Evolutionary conservation across 148 eudicot species (phyloP), one percentile per base, ranked within the genome.

Genomic region (Rhododendron kiyosumense): DNA sequence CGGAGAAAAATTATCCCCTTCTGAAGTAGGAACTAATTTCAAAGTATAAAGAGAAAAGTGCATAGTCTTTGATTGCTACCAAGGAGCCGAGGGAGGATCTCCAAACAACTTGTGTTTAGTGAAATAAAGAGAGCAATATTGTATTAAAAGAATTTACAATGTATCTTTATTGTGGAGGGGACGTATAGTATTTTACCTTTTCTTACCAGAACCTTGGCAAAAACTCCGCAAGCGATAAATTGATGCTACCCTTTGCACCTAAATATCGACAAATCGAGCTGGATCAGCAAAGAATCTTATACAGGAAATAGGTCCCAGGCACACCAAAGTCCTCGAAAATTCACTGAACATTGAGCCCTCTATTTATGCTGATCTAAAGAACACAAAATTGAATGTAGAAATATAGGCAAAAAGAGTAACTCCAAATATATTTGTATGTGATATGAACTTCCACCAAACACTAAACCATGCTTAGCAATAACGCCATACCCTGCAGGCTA

Each of bases 171-270:
- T 0, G 9, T 5, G 1, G 52, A 85, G 3, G 9, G 34, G 1
- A 51, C 38, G 46, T 77, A 41, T 22, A 48, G 22, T 83, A 38
- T 81, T 86, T 41, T 81, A 94, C 98, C 95, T 91, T 91, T 94
- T 97, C 94, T 95, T 95, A 86, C 98, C 98, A 84, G 96, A 91
- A 86, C 95, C 95, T 87, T 90, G 93, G 87, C 91, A 92, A 71
- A 89, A 90, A 89, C 98, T 94, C 79, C 52, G 88, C 79, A 95
- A 88, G 83, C 94, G 98, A 88, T 95, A 97, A 36, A 97, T 95
- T 71, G 93, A 88, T 36, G 99, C 98, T 84, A 97, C 85, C 83
- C 94, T 90, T 86, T 89, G 98, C 61, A 97, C 96, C 99, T 97
- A 83, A 82, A 79, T 67, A 34, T 17, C 30, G 7, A 78, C 13